Conservation (phyloP, 2,329 filamentous ascomycete genomes). For the Immersiporthe knoxdaviesiana region DNA sequence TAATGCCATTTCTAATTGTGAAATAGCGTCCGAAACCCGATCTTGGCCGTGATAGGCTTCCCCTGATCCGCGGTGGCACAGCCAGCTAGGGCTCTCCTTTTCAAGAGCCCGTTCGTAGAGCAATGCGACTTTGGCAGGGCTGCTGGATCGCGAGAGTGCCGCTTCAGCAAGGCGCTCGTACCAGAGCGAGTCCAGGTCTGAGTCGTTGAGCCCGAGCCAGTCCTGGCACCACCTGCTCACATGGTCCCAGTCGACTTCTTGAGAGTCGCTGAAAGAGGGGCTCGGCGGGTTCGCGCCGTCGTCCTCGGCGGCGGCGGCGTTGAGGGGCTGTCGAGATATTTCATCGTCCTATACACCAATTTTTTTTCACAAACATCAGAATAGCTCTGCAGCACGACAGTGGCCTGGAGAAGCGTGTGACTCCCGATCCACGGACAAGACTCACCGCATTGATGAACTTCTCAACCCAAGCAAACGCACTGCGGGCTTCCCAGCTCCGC, state of each 20-base stretch:
- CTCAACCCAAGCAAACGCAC: constrained; percentile 5
- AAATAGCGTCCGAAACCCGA: neutral
- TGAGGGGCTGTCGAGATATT: neutral
- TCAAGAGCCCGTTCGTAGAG: constrained; percentile 30
- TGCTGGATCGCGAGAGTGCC: neutral
- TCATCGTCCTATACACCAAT: neutral
- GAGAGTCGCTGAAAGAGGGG: neutral
- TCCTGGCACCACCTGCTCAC: constrained; percentile 30
- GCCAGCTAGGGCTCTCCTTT: constrained; percentile 24
- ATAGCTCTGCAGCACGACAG: neutral
- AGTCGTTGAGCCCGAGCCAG: constrained; percentile 20
- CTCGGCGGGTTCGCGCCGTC: neutral
- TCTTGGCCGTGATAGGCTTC: constrained; percentile 9
- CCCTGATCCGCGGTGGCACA: neutral
- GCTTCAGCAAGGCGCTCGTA: constrained; percentile 33
- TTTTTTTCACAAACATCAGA: neutral
- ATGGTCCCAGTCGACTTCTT: constrained; percentile 26
- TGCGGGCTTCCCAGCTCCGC: neutral
- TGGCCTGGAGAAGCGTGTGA: neutral
- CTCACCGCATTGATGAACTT: constrained; percentile 9
- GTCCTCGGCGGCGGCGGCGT: neutral
- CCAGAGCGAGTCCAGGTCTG: constrained; percentile 33
- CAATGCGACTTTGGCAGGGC: constrained; percentile 11
- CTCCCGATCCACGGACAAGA: neutral
- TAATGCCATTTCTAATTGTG: constrained; percentile 21